Evolutionary conservation across 371 early-diverging fungal species (phyloP).

Genomic region (Mortierella polycephala): DNA sequence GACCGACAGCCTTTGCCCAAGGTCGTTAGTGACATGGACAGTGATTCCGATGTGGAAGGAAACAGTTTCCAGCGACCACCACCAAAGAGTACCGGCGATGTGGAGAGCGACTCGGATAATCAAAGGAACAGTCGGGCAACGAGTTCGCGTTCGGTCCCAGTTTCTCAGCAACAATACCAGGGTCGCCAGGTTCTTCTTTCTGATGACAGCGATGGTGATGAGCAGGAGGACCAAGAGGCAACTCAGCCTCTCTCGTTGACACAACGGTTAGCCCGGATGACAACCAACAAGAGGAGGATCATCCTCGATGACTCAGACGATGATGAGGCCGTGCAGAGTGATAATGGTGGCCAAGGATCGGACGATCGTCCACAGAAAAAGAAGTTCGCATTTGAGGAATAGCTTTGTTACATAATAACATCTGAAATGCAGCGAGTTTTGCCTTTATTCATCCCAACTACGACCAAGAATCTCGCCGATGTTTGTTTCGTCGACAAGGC

Average conservation of each 20-base stretch:
- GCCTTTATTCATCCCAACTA: conserved; percentile 45
- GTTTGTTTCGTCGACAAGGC: conserved; percentile 46
- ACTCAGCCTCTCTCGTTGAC: conserved; percentile 22
- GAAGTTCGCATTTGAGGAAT: conserved; percentile 27
- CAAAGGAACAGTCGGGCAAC: not conserved
- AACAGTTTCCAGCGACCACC: not conserved
- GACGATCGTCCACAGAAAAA: conserved; percentile 29
- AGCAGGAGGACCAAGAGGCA: conserved; percentile 8
- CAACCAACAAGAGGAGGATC: conserved; percentile 31
- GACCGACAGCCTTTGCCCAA: not conserved
- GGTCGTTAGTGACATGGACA: conserved; percentile 9
- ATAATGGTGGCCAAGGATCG: conserved; percentile 1
- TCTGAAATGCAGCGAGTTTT: too few species aligned
- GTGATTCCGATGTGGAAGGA: conserved; percentile 4
- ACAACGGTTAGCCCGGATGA: conserved; percentile 12
- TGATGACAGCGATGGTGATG: conserved; percentile 16
- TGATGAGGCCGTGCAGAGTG: conserved; percentile 19
- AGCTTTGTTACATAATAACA: not conserved
- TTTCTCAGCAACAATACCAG: conserved; percentile 10
- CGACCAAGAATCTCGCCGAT: conserved; percentile 51
- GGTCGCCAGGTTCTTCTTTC: too few species aligned
- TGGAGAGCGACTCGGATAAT: conserved; percentile 1
- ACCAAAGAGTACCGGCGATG: conserved; percentile 13
- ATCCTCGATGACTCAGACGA: conserved; percentile 40
- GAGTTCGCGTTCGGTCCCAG: not conserved